Conservation (phyloP, 345 rosid genomes). For the Populus ilicifolia region DNA sequence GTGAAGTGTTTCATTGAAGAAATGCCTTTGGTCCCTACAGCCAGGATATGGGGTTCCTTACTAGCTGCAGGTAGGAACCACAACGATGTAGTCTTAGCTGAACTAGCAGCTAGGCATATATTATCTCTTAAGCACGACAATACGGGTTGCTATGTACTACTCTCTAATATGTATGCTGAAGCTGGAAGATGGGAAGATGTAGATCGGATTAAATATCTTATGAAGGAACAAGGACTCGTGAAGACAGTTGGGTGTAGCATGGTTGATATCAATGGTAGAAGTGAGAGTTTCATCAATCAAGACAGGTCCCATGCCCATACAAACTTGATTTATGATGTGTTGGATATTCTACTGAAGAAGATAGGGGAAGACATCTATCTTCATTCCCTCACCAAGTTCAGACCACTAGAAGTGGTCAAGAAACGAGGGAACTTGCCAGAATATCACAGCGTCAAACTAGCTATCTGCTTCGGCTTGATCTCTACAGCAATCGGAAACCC, state of each 20-base stretch:
- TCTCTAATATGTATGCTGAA: constrained; percentile 70
- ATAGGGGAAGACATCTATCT: constrained; percentile 36
- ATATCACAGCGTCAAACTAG: constrained; percentile 58
- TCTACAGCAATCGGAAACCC: constrained; percentile 45
- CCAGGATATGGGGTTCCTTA: constrained; percentile 79
- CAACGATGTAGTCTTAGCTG: constrained; percentile 48
- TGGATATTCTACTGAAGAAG: constrained; percentile 41
- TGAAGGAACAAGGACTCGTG: constrained; percentile 50
- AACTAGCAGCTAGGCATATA: constrained; percentile 44
- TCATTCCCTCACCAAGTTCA: constrained; percentile 33
- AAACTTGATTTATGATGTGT: constrained; percentile 42
- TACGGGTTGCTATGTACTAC: constrained; percentile 69
- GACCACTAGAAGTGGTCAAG: constrained; percentile 28
- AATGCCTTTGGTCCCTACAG: constrained; percentile 54
- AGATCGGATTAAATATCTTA: constrained; percentile 42
- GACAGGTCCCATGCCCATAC: constrained; percentile 38
- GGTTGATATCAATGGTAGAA: constrained; percentile 38
- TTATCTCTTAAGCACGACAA: constrained; percentile 52
- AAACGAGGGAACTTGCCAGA: constrained; percentile 34
- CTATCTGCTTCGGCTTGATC: constrained; percentile 55
- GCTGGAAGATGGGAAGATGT: constrained; percentile 72
- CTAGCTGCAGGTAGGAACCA: constrained; percentile 63
- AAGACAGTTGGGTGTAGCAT: constrained; percentile 41
- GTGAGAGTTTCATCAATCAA: constrained; percentile 44
- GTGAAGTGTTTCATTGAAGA: constrained; percentile 54